These are phyloP conservation scores for Sugiyamaella sp. DNA, from an alignment of 1,139 yeast genomes.

Conservation along the genomic window DNA sequence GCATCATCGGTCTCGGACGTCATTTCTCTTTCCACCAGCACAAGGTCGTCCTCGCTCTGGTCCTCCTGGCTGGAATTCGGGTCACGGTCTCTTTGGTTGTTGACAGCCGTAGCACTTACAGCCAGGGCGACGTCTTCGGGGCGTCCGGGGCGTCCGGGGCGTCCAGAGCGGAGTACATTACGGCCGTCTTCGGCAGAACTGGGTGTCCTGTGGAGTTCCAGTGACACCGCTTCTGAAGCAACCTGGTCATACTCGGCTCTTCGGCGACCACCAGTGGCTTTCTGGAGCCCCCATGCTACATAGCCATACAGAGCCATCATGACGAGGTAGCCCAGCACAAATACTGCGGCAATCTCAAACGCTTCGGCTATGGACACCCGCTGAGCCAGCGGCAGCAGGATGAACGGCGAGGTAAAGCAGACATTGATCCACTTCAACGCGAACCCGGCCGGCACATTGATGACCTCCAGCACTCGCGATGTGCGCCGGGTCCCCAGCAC, in stretches of 20 bases:
- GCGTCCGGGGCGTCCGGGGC: too few species aligned
- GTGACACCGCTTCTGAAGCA: background rate
- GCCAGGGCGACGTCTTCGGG: too few species aligned
- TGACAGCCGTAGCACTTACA: background rate
- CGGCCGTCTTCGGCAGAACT: too few species aligned
- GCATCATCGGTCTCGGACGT: too few species aligned
- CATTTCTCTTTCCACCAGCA: too few species aligned
- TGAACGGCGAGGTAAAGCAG: conserved; percentile 76
- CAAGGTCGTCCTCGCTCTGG: too few species aligned
- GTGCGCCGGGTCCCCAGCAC: conserved; percentile 47
- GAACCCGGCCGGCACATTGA: conserved; percentile 70
- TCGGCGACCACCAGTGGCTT: conserved; percentile 41
- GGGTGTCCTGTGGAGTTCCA: background rate
- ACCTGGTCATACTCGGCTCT: conserved; percentile 31
- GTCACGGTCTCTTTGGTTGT: too few species aligned
- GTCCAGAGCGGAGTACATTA: too few species aligned
- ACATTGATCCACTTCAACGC: conserved; percentile 76
- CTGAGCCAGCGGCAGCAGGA: conserved; percentile 66
- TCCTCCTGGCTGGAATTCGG: too few species aligned
- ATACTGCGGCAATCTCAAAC: conserved; percentile 72
- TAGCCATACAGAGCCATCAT: conserved; percentile 56
- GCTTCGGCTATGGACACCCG: conserved; percentile 69
- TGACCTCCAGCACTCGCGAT: conserved; percentile 48
- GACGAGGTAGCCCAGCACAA: conserved; percentile 61
- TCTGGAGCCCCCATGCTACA: conserved; percentile 49